Evolutionary conservation across 768 basidiomycete genomes (phyloP).

Genomic region (Serendipita sp.): DNA sequence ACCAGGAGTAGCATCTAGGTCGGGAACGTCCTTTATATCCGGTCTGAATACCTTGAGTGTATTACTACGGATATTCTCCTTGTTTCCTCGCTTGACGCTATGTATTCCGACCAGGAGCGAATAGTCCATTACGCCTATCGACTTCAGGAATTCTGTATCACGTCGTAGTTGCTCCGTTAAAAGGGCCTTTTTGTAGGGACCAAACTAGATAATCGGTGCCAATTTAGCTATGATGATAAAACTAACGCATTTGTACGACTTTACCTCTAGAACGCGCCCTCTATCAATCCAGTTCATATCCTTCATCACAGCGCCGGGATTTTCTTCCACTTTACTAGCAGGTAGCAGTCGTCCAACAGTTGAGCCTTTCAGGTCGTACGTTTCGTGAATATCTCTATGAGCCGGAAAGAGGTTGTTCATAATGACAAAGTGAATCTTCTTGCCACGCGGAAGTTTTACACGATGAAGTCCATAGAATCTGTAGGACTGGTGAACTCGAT

Average conservation of each 20-base stretch:
- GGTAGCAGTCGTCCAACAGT: slow-evolving; percentile 79
- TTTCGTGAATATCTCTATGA: slow-evolving; percentile 94
- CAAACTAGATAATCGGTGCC: slow-evolving; percentile 28
- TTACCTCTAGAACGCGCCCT: slow-evolving; percentile 46
- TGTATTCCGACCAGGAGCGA: slow-evolving; percentile 89
- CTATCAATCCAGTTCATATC: slow-evolving; percentile 94
- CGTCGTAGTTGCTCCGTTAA: slow-evolving; percentile 81
- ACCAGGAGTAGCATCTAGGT: not conserved
- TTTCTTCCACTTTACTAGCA: slow-evolving; percentile 60
- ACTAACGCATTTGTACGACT: not conserved
- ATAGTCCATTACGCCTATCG: slow-evolving; percentile 89
- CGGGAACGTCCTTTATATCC: slow-evolving; percentile 2
- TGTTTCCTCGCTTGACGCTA: slow-evolving; percentile 77
- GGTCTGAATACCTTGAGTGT: slow-evolving; percentile 77
- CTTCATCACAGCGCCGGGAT: slow-evolving; percentile 82
- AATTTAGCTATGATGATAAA: not conserved
- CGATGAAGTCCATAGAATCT: slow-evolving; percentile 94
- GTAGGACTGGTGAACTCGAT: not conserved
- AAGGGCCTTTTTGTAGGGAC: slow-evolving; percentile 86
- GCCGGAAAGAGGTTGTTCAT: slow-evolving; percentile 99
- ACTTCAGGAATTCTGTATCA: slow-evolving; percentile 74
- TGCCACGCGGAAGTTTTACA: slow-evolving; percentile 84
- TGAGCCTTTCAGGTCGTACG: slow-evolving; percentile 91
- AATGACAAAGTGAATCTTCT: slow-evolving; percentile 98
- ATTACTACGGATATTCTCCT: slow-evolving; percentile 79